Percentiles rank a stretch among this genome's conserved stretches.
phyloP scores from a whole-genome alignment of 805 yeast species.

The Wickerhamomyces canadensis region DNA sequence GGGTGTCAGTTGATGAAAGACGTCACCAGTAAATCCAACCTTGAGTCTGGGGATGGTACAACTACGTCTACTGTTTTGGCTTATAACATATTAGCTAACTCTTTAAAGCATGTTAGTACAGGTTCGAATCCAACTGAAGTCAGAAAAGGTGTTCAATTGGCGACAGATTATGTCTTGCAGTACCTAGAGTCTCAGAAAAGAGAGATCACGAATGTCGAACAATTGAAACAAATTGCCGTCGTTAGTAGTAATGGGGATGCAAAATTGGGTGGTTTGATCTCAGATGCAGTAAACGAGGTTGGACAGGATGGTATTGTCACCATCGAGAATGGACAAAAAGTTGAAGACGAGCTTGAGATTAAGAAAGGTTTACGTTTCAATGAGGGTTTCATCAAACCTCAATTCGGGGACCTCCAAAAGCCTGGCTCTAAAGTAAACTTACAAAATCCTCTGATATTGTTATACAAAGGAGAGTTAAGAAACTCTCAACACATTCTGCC shows the following conservation, averaged over 20 bases:
- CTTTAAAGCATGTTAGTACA: constrained; percentile 95
- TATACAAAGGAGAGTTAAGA: constrained; percentile 28
- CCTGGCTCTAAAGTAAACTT: constrained; percentile 90
- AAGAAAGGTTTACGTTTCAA: constrained; percentile 98
- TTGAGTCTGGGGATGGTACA: constrained; percentile 98
- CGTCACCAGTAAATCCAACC: constrained; percentile 95
- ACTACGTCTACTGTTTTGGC: constrained; percentile 97
- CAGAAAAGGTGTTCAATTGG: constrained; percentile 96
- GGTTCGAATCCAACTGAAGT: constrained; percentile 99
- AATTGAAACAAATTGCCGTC: constrained; percentile 97
- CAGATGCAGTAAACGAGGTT: constrained; percentile 96
- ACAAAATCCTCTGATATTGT: constrained; percentile 83
- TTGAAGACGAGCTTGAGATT: constrained; percentile 93
- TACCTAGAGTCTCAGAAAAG: constrained; percentile 81
- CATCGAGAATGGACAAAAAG: constrained; percentile 94
- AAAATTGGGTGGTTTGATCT: constrained; percentile 86
- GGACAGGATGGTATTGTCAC: constrained; percentile 99
- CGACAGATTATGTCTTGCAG: constrained; percentile 87
- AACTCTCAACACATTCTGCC: constrained; percentile 61
- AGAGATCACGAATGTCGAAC: constrained; percentile 89
- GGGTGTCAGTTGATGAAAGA: constrained; percentile 95
- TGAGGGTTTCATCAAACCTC: constrained; percentile 95
- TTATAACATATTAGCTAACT: constrained; percentile 90
- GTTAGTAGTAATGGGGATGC: constrained; percentile 95
- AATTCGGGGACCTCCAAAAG: constrained; percentile 75